Percentiles rank a stretch among this genome's conserved stretches.
Evolutionary conservation across 2,329 filamentous ascomycete genomes (phyloP).

Genomic region (Xylariaceae sp.): DNA sequence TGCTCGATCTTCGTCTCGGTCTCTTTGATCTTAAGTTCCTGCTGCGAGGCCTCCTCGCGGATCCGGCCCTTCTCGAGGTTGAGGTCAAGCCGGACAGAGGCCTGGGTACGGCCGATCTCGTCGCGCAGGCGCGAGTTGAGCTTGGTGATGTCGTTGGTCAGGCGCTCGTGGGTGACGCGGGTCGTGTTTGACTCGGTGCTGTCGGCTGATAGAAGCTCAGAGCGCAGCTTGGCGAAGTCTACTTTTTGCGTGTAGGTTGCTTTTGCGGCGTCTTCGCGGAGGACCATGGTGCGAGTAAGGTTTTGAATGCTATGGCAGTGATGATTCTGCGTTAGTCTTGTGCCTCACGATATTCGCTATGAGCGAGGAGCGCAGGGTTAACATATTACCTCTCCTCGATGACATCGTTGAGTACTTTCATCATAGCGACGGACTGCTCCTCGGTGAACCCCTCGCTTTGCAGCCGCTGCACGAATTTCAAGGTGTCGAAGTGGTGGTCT

Average conservation of each 20-base stretch:
- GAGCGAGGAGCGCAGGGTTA: slow-evolving; percentile 1
- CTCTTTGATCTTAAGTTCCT: slow-evolving; percentile 98
- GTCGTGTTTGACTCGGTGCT: slow-evolving; percentile 87
- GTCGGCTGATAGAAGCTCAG: slow-evolving; percentile 87
- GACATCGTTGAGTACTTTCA: slow-evolving; percentile 93
- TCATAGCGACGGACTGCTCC: slow-evolving; percentile 94
- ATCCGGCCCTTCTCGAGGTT: slow-evolving; percentile 97
- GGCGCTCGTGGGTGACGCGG: slow-evolving; percentile 80
- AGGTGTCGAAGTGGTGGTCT: slow-evolving; percentile 96
- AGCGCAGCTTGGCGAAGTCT: slow-evolving; percentile 94
- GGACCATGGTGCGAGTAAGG: slow-evolving; percentile 94
- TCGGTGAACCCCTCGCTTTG: slow-evolving; percentile 92
- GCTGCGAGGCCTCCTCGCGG: slow-evolving; percentile 89
- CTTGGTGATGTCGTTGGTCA: slow-evolving; percentile 93
- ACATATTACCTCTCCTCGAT: slow-evolving; percentile 77
- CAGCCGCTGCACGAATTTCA: slow-evolving; percentile 91
- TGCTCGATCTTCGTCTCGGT: slow-evolving; percentile 98
- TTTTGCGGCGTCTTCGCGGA: slow-evolving; percentile 86
- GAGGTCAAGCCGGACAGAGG: slow-evolving; percentile 84
- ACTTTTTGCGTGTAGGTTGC: slow-evolving; percentile 84
- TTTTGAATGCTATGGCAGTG: slow-evolving; percentile 72
- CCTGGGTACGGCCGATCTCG: slow-evolving; percentile 91
- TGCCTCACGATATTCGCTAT: background rate
- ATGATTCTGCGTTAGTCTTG: background rate
- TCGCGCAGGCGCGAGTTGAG: slow-evolving; percentile 84